Conservation (phyloP, 306 rosid genomes). For the Quercus cerris region DNA sequence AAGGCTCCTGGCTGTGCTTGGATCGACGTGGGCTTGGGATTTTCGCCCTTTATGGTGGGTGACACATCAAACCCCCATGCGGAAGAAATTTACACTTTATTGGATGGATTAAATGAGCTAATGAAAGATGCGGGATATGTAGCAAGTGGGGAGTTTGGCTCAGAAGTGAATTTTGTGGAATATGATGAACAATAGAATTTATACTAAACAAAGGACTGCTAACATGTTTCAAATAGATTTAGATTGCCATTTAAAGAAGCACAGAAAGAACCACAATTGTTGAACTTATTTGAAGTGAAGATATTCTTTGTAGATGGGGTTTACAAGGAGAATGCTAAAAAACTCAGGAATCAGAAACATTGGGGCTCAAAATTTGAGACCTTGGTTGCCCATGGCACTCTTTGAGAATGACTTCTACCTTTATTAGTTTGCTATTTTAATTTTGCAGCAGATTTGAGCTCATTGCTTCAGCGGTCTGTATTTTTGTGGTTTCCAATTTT, state of each 20-base stretch:
- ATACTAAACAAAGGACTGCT: constrained; percentile 2
- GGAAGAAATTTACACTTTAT: constrained; percentile 39
- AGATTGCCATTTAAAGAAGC: background rate
- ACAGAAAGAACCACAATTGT: background rate
- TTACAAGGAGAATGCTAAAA: background rate
- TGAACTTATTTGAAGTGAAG: background rate
- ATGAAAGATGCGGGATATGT: constrained; percentile 55
- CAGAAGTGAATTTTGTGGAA: constrained; percentile 43
- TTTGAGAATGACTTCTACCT: background rate
- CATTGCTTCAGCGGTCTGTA: background rate
- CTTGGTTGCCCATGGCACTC: background rate
- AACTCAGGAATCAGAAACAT: background rate
- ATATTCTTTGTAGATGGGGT: background rate
- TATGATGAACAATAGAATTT: constrained; percentile 20
- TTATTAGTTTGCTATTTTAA: background rate
- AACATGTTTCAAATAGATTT: background rate
- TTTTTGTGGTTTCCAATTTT: background rate
- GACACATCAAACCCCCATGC: constrained; percentile 59
- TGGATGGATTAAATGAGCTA: constrained; percentile 62
- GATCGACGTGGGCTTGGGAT: constrained; percentile 63
- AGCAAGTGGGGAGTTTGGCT: constrained; percentile 27
- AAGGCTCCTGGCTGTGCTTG: constrained; percentile 80
- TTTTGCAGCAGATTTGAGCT: background rate
- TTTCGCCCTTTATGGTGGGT: constrained; percentile 58
- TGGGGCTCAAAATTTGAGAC: background rate